phyloP scores from a whole-genome alignment of 257 asterid species.

The Jaltomata sinuosa region DNA sequence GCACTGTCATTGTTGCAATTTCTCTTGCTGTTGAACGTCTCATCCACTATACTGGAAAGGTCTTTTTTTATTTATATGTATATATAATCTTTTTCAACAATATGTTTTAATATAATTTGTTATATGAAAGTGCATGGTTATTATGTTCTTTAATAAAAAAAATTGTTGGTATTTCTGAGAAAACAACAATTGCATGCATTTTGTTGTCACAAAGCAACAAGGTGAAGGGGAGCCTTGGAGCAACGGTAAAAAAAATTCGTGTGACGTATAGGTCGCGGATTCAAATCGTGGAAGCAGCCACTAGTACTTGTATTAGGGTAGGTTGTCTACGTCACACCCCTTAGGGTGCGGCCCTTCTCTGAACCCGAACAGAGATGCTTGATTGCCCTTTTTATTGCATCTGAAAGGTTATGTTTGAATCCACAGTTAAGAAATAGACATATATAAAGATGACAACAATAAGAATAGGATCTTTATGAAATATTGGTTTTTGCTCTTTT shows the following conservation, averaged over 20 bases:
- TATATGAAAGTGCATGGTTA: background rate
- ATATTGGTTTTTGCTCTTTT: background rate
- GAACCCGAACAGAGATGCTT: too few species aligned
- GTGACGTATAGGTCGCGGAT: too few species aligned
- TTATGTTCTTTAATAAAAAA: background rate
- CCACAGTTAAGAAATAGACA: background rate
- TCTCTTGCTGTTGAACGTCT: constrained; percentile 29
- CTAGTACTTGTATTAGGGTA: too few species aligned
- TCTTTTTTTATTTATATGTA: background rate
- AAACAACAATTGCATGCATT: background rate
- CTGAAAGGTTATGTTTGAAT: background rate
- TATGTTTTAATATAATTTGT: background rate
- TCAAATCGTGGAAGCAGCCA: too few species aligned
- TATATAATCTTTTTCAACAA: background rate
- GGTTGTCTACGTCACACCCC: too few species aligned
- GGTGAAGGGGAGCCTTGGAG: too few species aligned
- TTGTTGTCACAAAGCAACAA: background rate
- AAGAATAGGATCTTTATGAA: background rate
- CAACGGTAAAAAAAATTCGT: too few species aligned
- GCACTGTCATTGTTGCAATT: constrained; percentile 25
- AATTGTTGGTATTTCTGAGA: too few species aligned
- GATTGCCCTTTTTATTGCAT: background rate
- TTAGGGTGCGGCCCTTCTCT: too few species aligned
- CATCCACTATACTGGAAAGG: constrained; percentile 30
- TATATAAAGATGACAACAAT: background rate